Evolutionary conservation across 345 rosid species (phyloP), one percentile per base, ranked within the genome.

Genomic region (Citrus mangshanensis): DNA sequence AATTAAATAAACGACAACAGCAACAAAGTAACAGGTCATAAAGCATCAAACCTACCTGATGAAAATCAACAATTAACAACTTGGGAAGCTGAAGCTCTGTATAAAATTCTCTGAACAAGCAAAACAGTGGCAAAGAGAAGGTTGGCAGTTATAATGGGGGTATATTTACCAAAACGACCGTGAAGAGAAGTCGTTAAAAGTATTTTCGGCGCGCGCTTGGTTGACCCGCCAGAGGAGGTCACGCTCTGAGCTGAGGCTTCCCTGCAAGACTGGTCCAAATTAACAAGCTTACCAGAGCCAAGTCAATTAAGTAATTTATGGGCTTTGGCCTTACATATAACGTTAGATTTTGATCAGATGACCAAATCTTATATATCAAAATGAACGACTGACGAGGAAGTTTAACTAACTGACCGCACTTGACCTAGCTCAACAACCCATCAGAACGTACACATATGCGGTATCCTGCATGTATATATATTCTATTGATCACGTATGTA

Each of bases 161-260:
- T 42, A 27, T 75, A 37, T 62, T 54, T 18, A 77, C 46, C 60
- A 34, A 25, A 68, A 74, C 28, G 77, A 56, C 46, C 21, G 49
- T n/a, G 64, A 58, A 37, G 24, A 22, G 68, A 9, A 72, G 77
- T 73, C 35, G 66, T 71, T 74, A 61, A 24, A 40, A 66, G 72
- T 22, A 54, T 8, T 78, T 76, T 64, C 49, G 0, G 56, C 38
- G 38, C 55, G 69, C 55, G 69, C 78, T 27, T 25, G 42, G 14
- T 68, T 77, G 46, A 70, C 74, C 86, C 70, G 83, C 77, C 68
- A 62, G 59, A 55, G 42, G 56, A 60, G 77, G 83, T 83, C 79
- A 66, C 34, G 16, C 42, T 68, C 37, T 59, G 6, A n/a, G 28
- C 37, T 59, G 6, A n/a, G 28, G 54, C 38, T 51, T 55, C 38